phyloP scores from a whole-genome alignment of 2,329 filamentous ascomycete genomes.

The Arachnopeziza araneosa region DNA sequence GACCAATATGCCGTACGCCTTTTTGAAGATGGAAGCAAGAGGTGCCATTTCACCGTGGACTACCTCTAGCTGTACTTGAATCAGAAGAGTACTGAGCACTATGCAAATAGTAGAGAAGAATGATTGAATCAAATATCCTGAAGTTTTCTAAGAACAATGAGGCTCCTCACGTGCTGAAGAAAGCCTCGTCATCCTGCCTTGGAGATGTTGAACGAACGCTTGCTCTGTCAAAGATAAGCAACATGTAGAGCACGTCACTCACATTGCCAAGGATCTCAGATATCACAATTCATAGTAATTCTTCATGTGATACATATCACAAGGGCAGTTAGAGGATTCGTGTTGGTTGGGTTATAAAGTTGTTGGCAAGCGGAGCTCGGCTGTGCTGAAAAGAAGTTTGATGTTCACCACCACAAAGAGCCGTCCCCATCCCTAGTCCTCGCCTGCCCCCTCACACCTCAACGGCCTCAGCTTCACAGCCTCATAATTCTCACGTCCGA shows the following conservation, averaged over 20 bases:
- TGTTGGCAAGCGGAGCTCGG: background rate
- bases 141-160: background rate
- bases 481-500: background rate
- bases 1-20: slow-evolving; percentile 45
- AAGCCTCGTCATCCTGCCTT: too few species aligned
- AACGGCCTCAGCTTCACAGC: background rate
- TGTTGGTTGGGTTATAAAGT: background rate
- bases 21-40: slow-evolving; percentile 41
- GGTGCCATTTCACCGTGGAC: slow-evolving; percentile 17
- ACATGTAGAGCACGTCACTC: background rate
- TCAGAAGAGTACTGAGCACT: background rate
- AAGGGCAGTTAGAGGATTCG: too few species aligned
- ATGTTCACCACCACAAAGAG: background rate
- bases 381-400: background rate
- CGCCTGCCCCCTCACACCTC: background rate
- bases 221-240: too few species aligned
- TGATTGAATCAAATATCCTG: background rate
- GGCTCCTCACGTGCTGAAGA: background rate
- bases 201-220: too few species aligned
- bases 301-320: too few species aligned
- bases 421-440: background rate
- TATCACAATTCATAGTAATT: background rate
- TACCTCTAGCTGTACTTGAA: background rate
- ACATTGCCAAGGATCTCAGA: background rate
- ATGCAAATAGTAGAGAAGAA: too few species aligned